Evolutionary conservation across 2,329 filamentous ascomycete genomes (phyloP), one percentile per base, ranked within the genome.

Genomic region (Aspergillus sp.): DNA sequence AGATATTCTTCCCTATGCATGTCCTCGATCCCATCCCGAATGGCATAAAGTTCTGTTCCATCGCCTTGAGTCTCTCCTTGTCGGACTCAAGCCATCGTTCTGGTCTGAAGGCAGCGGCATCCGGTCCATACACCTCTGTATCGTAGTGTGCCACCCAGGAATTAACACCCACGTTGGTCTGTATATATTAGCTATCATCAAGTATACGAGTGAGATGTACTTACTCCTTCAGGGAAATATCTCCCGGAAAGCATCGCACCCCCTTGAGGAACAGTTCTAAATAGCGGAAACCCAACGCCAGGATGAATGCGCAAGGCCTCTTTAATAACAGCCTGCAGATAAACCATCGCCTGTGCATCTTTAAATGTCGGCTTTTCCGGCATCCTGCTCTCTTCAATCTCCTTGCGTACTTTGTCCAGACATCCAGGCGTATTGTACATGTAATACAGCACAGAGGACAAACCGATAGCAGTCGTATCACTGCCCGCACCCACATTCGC

Each of bases 21-120:
- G 76, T 78, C 50, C 76, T 58, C 1, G 73, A 66, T 0, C 77
- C 47, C 12, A 30, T 75, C 5, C 73, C 74, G 3, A 47, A 49
- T 32, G 42, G 37, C 30, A n/a, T n/a, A 19, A 19, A 19, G 19
- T 19, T 19, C 19, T 19, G 19, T 19, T 19, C 19, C 19, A 19
- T 19, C 19, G 19, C 19, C 4, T 2, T 19, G 19, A 19, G 19
- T 19, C 19, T 19, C 19, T 19, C 19, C 4, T 31, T 12, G 35
- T 42, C 27, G 5, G 35, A 11, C 11, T 35, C 37, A 6, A 47
- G 33, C 42, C 48, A 47, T 31, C 47, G 27, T 29, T 46, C 46
- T 7, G 46, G 46, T 9, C 48, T 42, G 36, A 59, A 59, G 2
- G 19, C 19, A 2, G 42, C 42, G 4, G 46, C 45, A 33, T 59